Evolutionary conservation across 257 asterid genomes (phyloP).

Genomic region (Primulina eburnea): DNA sequence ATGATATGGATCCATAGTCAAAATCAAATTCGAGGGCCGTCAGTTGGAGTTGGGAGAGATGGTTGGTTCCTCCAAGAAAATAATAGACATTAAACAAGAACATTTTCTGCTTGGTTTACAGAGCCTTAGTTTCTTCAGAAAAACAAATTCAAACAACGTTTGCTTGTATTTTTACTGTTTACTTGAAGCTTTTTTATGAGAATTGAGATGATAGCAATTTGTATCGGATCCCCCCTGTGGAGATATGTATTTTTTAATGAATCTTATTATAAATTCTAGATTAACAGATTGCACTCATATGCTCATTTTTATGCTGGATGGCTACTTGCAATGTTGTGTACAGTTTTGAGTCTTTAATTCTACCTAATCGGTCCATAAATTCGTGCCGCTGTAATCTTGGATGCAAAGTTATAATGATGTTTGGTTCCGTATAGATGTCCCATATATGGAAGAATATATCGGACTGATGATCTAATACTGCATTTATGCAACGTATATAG

Average conservation of each 20-base stretch:
- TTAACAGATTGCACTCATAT: neutral
- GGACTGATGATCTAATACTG: too few species aligned
- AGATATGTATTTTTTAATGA: neutral
- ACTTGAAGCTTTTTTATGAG: constrained; percentile 14
- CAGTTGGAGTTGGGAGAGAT: constrained; percentile 17
- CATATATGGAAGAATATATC: too few species aligned
- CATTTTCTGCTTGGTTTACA: constrained; percentile 12
- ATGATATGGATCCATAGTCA: constrained; percentile 33
- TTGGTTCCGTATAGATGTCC: too few species aligned
- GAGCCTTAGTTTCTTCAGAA: constrained; percentile 1
- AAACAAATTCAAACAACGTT: constrained; percentile 14
- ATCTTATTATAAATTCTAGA: too few species aligned
- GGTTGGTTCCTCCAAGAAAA: neutral
- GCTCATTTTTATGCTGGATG: neutral
- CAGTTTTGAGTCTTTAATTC: neutral
- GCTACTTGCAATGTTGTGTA: neutral
- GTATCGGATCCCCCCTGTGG: constrained; percentile 24
- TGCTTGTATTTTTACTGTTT: constrained; percentile 20
- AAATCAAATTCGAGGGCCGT: constrained; percentile 36
- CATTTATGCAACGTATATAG: too few species aligned
- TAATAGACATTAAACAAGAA: constrained; percentile 1
- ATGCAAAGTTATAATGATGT: too few species aligned
- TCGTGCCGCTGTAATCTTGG: neutral
- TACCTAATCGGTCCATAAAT: neutral
- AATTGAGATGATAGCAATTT: constrained; percentile 28